Conservation (phyloP, 352 stramenopile genomes). For the Aphanomyces invadans region DNA sequence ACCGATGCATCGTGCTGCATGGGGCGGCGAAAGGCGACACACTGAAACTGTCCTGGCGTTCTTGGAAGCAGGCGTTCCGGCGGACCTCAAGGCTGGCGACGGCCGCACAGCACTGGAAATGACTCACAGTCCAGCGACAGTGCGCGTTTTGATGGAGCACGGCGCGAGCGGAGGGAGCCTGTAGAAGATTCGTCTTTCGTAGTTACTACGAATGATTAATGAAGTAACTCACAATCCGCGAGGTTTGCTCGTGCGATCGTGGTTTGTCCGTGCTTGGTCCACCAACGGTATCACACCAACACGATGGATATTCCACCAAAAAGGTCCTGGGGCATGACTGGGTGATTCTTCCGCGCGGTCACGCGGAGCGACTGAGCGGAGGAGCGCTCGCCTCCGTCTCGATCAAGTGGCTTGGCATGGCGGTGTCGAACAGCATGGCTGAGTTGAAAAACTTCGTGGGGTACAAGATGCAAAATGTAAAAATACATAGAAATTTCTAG, state of each 20-base stretch:
- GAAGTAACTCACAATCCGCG: not conserved
- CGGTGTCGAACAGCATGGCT: too few species aligned
- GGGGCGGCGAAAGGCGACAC: constrained; percentile 19
- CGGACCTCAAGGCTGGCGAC: constrained; percentile 8
- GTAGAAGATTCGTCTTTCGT: not conserved
- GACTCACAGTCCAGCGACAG: not conserved
- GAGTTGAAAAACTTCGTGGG: too few species aligned
- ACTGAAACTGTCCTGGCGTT: constrained; percentile 22
- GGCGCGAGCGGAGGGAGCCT: not conserved
- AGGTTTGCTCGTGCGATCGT: not conserved
- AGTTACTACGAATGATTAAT: not conserved
- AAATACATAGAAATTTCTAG: too few species aligned
- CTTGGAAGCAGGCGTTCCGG: constrained; percentile 17
- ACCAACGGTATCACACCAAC: too few species aligned
- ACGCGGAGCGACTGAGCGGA: too few species aligned
- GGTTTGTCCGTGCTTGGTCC: not conserved
- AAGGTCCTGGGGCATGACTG: too few species aligned
- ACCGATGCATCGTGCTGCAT: constrained; percentile 23
- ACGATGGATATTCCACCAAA: too few species aligned
- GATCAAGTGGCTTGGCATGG: too few species aligned
- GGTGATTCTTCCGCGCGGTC: too few species aligned
- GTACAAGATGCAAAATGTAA: too few species aligned
- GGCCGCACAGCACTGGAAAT: constrained; percentile 17
- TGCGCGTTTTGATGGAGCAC: constrained; percentile 7
- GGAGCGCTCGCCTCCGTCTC: too few species aligned